phyloP scores from a whole-genome alignment of 257 asterid species.

The Jacaranda mimosifolia region DNA sequence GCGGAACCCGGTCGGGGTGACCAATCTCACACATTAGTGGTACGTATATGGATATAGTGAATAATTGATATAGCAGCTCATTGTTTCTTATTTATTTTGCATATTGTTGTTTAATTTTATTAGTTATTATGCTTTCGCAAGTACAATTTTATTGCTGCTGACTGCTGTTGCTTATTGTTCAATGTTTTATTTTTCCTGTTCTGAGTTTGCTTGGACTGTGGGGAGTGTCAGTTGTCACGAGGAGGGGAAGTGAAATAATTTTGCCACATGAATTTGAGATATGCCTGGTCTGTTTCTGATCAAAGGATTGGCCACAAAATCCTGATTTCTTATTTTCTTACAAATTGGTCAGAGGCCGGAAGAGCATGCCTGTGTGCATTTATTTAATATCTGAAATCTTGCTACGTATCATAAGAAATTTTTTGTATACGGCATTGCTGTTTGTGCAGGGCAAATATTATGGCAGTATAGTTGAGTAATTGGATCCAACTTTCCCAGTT shows the following conservation, averaged over 20 bases:
- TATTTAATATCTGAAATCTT: neutral
- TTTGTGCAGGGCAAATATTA: slow-evolving; percentile 6
- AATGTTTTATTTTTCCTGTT: neutral
- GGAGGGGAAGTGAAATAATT: neutral
- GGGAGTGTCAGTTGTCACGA: neutral
- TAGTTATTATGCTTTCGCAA: neutral
- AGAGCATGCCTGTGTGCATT: neutral
- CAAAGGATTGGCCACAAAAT: neutral
- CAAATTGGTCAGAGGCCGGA: neutral
- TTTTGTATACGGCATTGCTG: neutral
- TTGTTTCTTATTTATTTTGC: neutral
- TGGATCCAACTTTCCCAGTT: neutral
- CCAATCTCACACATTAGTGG: slow-evolving; percentile 61
- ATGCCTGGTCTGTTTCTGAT: neutral
- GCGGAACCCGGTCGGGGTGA: slow-evolving; percentile 64
- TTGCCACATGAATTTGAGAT: neutral
- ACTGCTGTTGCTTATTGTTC: neutral
- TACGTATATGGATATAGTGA: slow-evolving; percentile 31
- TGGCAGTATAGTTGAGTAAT: neutral
- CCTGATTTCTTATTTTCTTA: neutral
- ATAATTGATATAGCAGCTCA: neutral
- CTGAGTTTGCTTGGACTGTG: slow-evolving; percentile 13
- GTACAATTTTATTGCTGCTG: slow-evolving; percentile 1
- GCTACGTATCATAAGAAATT: neutral
- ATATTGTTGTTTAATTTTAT: neutral